Conservation (phyloP, 768 basidiomycete genomes). For the Phanerochaete sordida region DNA sequence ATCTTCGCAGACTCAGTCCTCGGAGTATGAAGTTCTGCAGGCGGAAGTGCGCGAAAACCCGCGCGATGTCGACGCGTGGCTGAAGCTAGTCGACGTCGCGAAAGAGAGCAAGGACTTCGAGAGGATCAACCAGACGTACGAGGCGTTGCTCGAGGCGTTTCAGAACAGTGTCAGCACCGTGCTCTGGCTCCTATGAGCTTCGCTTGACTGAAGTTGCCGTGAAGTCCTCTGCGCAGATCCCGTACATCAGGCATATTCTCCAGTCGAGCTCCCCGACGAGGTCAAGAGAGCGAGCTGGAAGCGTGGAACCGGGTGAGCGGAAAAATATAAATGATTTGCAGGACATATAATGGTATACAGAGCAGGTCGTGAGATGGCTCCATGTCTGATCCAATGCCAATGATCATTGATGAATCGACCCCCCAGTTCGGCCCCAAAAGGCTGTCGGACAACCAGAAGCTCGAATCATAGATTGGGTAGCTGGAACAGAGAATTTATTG, state of each 20-base stretch:
- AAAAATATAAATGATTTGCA: too few species aligned
- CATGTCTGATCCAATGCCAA: too few species aligned
- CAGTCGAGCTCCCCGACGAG: slow-evolving; percentile 18
- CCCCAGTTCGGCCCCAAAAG: too few species aligned
- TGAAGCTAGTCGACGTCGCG: slow-evolving; percentile 72
- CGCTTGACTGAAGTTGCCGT: slow-evolving; percentile 10
- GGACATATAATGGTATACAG: too few species aligned
- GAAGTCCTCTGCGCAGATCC: slow-evolving; percentile 80
- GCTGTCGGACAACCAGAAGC: too few species aligned
- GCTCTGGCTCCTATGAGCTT: slow-evolving; percentile 23
- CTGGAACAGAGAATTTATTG: too few species aligned
- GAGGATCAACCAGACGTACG: slow-evolving; percentile 78
- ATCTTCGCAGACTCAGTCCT: slow-evolving; percentile 33
- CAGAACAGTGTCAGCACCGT: slow-evolving; percentile 82
- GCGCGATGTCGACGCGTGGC: slow-evolving; percentile 75
- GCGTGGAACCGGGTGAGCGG: too few species aligned
- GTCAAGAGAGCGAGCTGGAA: too few species aligned
- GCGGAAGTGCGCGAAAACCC: slow-evolving; percentile 63
- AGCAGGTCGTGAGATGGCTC: too few species aligned
- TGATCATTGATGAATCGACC: too few species aligned
- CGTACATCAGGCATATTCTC: slow-evolving; percentile 77
- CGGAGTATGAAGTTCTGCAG: slow-evolving; percentile 66
- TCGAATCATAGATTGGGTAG: too few species aligned
- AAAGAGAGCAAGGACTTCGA: slow-evolving; percentile 76
- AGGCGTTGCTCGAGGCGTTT: slow-evolving; percentile 77